Evolutionary conservation across 805 yeast species (phyloP), one percentile per base, ranked within the genome.

Genomic region (Nakazawaea siamensis): DNA sequence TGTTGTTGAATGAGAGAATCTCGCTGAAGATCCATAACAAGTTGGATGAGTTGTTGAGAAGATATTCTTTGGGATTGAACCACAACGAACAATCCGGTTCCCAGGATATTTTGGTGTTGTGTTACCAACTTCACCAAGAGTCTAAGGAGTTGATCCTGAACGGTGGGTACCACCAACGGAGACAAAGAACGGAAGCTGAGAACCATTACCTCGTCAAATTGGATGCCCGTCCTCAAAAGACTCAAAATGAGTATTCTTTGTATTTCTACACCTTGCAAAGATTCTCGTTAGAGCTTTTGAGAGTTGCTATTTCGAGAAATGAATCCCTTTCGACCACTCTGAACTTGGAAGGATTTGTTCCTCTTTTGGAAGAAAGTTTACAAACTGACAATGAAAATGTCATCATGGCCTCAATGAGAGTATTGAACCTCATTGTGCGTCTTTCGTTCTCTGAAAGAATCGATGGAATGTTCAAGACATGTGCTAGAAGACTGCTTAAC

Each of bases 41-140:
- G 47, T 59, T 88, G 26, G 86, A 80, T 46, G 95, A 86, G 49
- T 60, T 92, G 27, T 54, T 90, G 44, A 70, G 84, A 52, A 70
- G 94, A 41, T 73, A 79, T 47, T 67, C 94, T 0, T 55, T 73
- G n/a, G 98, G 98, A 20, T 59, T 92, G 38, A 73, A 76, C 44
- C 77, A 70, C 43, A 92, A 90, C 52, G 62, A 60, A 5, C 83
- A 77, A 37, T 55, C 74, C 2, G 59, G 75, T 0, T 54, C 70
- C 4, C 64, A 68, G 17, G 79, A 76, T 14, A 74, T 82, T 30
- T 60, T 90, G 29, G 60, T 74, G 6, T 61, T 90, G 40, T 80
- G 95, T 54, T 80, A 73, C 50, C 88, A 87, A 52, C 61, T 90
- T 18, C 76, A 74, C 49, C 52, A 64, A 19, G 79, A 75, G 43